Base-by-base conservation (phyloP, 169 alveolate species). In the Cryptosporidium tyzzeri region DNA sequence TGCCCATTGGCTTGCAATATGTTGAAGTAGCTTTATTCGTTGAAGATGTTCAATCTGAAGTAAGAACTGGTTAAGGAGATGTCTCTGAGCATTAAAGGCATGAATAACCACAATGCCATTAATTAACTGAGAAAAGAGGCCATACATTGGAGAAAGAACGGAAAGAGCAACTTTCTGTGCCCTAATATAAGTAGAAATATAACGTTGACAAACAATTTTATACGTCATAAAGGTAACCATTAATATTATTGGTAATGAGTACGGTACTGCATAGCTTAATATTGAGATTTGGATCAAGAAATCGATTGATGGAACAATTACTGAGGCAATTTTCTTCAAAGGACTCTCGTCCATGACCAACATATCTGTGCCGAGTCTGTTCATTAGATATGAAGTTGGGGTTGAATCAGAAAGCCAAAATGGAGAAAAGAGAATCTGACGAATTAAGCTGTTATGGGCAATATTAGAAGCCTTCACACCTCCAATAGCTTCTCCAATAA, bases 1-100 rank as follows among this genome's bases (percentile, higher is more conserved):
- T n/a, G 89, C 69, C 89, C 89, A 80, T 62, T 80, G 89, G 35
- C 89, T 80, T 9, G 89, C 71, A 18, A 80, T 65, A 31, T 80
- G 89, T 16, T 80, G 89, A 26, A 80, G 75, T 12, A 80, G 68
- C 26, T 67, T 62, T n/a, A 59, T 80, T 16, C 89, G 89, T 29
- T 80, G 89, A 21, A 80, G 70, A 14, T 62, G 89, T 44, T 80
- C 89, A 21, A 80, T 62, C 62, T 80, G 89, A n/a, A 33, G n/a
- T 14, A 61, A 50, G 33, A 80, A 80, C 37, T 80, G 89, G 41
- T 23, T 37, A 12, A 80, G 39, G 6, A 80, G 55, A 31, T 62
- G 75, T 4, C 48, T 62, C 31, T 80, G 89, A 10, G 89, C 75
- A 23, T 80, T 80, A 48, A 80, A 80, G 29, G 89, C 59, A 26